Base-by-base conservation (phyloP, 345 rosid genomes). In the Erysimum cheiranthoides region DNA sequence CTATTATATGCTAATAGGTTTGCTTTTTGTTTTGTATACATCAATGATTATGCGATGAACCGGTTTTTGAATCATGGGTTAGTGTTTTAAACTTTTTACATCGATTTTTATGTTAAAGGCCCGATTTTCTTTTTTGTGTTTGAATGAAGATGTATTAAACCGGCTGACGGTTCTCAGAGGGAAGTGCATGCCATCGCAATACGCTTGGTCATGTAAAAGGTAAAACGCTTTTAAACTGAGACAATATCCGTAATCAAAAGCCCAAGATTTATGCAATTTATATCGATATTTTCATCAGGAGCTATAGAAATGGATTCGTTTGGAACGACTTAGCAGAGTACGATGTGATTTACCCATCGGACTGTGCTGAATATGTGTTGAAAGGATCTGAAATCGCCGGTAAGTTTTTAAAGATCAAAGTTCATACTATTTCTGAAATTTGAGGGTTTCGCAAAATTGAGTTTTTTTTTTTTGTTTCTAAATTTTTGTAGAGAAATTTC, bases 141-240 rank as follows among this genome's bases (percentile, higher is more conserved):
- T 36, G 4, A 6, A 11, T 47, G 70, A 61, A 90, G 96, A 91
- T 86, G 85, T 91, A 45, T 80, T 79, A 82, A 91, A 88, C 35
- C 82, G 93, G 74, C 85, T 93, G 59, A 85, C 85, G 1, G 81
- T 82, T 61, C 84, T 91, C 3, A 86, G 97, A 77, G 97, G 98
- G 70, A 91, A 88, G 82, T 93, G 84, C 71, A 87, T 91, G 93
- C 87, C 93, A 2, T 84, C 91, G 28, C 75, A 86, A 16, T 93
- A 91, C 52, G 89, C 98, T 40, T 93, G 98, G 98, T 91, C 98
- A 35, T 87, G 89, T 77, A 93, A 93, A 83, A 89, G 98, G 98
- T 91, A 72, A 49, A 34, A 54, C 54, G 40, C n/a, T 17, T n/a
- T 18, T 6, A 11, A 43, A 13, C 45, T 5, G 10, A 47, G 39